Conservation (phyloP, 2,329 filamentous ascomycete genomes). For the Aspergillus ochraceus region DNA sequence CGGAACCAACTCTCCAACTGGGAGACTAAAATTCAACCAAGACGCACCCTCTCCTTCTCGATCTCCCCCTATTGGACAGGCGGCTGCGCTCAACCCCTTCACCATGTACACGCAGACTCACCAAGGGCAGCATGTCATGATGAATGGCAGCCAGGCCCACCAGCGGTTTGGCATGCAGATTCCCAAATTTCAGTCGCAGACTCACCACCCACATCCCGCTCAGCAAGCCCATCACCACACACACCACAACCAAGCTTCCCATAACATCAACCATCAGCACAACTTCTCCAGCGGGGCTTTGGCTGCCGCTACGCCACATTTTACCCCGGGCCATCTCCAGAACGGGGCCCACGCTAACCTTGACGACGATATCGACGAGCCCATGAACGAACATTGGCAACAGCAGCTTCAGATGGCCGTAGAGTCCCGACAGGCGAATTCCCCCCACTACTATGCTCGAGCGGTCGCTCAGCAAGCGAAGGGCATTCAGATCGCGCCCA, state of each 20-base stretch:
- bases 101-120: conserved; percentile 51
- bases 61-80: conserved; percentile 46
- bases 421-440: conserved; percentile 67
- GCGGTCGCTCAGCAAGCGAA: conserved; percentile 49
- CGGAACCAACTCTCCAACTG: conserved; percentile 48
- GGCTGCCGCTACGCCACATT: conserved; percentile 55
- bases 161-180: conserved; percentile 52
- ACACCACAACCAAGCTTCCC: conserved; percentile 44
- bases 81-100: conserved; percentile 44
- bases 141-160: conserved; percentile 50
- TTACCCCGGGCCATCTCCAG: conserved; percentile 58
- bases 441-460: conserved; percentile 69
- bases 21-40: conserved; percentile 46
- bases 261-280: conserved; percentile 51
- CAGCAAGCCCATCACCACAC: conserved; percentile 46
- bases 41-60: conserved; percentile 51
- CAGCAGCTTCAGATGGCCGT: conserved; percentile 81
- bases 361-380: conserved; percentile 58
- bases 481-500: conserved; percentile 49
- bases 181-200: conserved; percentile 49
- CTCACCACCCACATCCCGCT: conserved; percentile 45
- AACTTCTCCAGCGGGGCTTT: conserved; percentile 50
- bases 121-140: conserved; percentile 51
- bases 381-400: conserved; percentile 75
- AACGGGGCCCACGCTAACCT: conserved; percentile 58